Percentiles rank a stretch among this genome's conserved stretches.
Conservation (phyloP, 1,139 yeast genomes). For the Debaryomycetaceae sp. region DNA sequence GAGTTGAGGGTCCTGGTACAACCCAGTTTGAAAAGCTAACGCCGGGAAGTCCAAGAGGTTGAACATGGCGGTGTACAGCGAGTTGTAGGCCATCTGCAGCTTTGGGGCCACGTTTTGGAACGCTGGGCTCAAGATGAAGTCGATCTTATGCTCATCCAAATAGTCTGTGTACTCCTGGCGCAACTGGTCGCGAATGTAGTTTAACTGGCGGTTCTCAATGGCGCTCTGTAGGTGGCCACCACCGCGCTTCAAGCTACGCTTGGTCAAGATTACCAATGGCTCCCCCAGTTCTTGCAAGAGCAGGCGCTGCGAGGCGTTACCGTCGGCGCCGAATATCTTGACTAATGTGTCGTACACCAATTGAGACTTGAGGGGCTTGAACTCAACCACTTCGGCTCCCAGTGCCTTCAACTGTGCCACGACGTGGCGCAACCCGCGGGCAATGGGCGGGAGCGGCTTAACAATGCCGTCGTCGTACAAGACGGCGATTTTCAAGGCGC, state of each 20-base stretch:
- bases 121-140: constrained; percentile 64
- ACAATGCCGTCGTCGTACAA: constrained; percentile 38
- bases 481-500: constrained; percentile 33
- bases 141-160: constrained; percentile 54
- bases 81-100: constrained; percentile 59
- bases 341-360: constrained; percentile 50
- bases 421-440: constrained; percentile 26
- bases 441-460: constrained; percentile 54
- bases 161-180: constrained; percentile 52
- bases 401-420: constrained; percentile 26
- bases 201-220: constrained; percentile 47
- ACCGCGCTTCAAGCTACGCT: constrained; percentile 56
- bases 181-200: constrained; percentile 46
- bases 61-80: constrained; percentile 74
- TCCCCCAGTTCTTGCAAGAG: constrained; percentile 59
- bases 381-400: constrained; percentile 32
- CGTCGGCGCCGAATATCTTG: constrained; percentile 54
- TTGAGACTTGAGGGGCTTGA: constrained; percentile 48
- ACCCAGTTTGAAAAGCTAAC: constrained; percentile 57
- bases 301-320: constrained; percentile 50
- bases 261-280: constrained; percentile 56
- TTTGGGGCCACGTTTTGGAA: constrained; percentile 72
- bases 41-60: constrained; percentile 63
- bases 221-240: constrained; percentile 45
- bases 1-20: constrained; percentile 48